Conservation (phyloP, 1,139 yeast genomes). For the Yamadazyma dendronema region DNA sequence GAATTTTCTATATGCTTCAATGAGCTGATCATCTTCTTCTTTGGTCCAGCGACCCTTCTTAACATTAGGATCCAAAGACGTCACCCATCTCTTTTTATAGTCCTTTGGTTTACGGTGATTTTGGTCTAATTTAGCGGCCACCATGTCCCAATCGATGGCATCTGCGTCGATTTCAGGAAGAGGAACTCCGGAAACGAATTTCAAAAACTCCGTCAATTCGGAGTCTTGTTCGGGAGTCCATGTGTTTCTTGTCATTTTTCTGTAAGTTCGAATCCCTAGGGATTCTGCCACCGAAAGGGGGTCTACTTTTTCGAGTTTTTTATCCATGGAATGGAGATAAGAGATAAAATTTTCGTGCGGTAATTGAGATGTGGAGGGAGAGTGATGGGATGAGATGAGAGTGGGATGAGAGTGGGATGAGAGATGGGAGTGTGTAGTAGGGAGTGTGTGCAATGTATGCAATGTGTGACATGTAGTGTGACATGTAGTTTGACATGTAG, state of each 20-base stretch:
- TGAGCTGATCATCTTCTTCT: slow-evolving; percentile 71
- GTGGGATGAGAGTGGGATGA: too few species aligned
- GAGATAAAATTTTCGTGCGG: too few species aligned
- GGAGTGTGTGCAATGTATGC: too few species aligned
- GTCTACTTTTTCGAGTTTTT: slow-evolving; percentile 45
- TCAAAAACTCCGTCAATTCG: slow-evolving; percentile 38
- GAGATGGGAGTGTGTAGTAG: too few species aligned
- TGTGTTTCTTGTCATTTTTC: slow-evolving; percentile 60
- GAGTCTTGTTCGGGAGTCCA: slow-evolving; percentile 71
- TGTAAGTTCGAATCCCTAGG: slow-evolving; percentile 71
- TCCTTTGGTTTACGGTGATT: slow-evolving; percentile 59
- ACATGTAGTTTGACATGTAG: too few species aligned
- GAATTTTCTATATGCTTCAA: slow-evolving; percentile 60
- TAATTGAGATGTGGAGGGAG: neutral
- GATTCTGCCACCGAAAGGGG: slow-evolving; percentile 70
- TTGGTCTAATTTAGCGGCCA: slow-evolving; percentile 44
- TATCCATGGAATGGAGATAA: slow-evolving; percentile 7
- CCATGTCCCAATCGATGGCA: slow-evolving; percentile 63
- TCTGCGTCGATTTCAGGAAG: slow-evolving; percentile 30
- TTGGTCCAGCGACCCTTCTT: slow-evolving; percentile 86
- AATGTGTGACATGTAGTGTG: too few species aligned
- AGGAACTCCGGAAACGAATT: slow-evolving; percentile 20
- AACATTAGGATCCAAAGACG: slow-evolving; percentile 77
- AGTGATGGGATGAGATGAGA: too few species aligned
- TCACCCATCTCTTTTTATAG: slow-evolving; percentile 72